These are phyloP conservation scores for Ulota crispa DNA, from an alignment of 225 moss, liverwort and hornwort genomes.

Conservation along the genomic window DNA sequence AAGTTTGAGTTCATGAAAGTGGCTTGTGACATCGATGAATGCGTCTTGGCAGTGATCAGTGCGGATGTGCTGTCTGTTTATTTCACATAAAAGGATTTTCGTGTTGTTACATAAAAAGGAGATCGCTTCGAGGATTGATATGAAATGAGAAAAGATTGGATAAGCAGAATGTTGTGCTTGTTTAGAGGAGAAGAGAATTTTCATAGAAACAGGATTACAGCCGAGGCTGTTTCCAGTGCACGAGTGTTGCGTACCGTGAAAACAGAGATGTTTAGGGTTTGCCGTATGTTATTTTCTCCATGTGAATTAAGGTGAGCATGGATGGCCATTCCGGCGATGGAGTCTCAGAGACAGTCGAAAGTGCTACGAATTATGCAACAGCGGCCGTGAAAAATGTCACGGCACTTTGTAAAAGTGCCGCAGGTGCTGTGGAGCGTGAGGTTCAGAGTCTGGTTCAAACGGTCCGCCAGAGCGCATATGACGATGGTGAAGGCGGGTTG, in stretches of 20 bases:
- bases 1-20: background rate
- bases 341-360: conserved; percentile 6
- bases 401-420: conserved; percentile 9
- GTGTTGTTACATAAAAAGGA: background rate
- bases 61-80: background rate
- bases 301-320: conserved; percentile 21
- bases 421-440: conserved; percentile 11
- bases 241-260: conserved; percentile 1
- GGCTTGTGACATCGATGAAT: background rate
- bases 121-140: background rate
- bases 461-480: background rate
- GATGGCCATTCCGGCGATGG: background rate
- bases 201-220: background rate
- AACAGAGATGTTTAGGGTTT: conserved; percentile 11
- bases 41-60: background rate
- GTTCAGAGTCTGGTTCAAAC: conserved; percentile 14
- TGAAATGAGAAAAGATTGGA: background rate
- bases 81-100: background rate
- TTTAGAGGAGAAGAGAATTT: background rate
- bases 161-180: background rate
- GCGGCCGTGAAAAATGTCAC: conserved; percentile 11
- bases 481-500: background rate
- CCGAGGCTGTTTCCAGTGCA: background rate
- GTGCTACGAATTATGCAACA: conserved; percentile 9
- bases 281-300: background rate